Evolutionary conservation across 306 rosid genomes (phyloP).

Genomic region (Cicer cuneatum): DNA sequence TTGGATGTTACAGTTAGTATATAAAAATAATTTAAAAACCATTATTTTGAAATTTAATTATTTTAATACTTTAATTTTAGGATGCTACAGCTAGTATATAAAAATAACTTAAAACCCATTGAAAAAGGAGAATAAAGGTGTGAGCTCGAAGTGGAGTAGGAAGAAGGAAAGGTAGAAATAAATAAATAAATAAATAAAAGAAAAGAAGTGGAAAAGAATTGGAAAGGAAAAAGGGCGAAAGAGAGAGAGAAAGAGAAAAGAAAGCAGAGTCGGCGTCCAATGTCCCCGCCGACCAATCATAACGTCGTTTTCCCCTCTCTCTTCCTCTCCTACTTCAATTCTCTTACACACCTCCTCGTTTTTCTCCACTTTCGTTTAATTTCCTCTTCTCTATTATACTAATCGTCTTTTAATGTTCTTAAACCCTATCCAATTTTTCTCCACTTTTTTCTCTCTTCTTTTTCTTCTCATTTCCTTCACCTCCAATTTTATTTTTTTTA

Average conservation of each 20-base stretch:
- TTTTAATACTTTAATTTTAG: too few relatives aligned
- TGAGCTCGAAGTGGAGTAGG: conserved; percentile 29
- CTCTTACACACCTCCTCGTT: neutral
- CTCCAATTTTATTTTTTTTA: neutral
- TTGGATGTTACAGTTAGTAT: too few relatives aligned
- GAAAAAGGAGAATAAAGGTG: neutral
- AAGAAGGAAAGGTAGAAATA: neutral
- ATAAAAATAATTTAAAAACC: too few relatives aligned
- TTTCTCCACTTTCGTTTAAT: conserved; percentile 20
- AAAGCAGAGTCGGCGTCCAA: conserved; percentile 73
- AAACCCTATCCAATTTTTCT: conserved; percentile 13
- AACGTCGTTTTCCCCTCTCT: conserved; percentile 53
- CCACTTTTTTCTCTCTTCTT: too few relatives aligned
- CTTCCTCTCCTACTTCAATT: conserved; percentile 15
- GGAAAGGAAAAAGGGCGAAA: neutral
- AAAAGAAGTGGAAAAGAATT: conserved; percentile 8
- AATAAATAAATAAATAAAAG: neutral
- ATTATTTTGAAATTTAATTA: too few relatives aligned
- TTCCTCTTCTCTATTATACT: neutral
- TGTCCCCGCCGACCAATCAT: conserved; percentile 82
- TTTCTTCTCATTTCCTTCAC: neutral
- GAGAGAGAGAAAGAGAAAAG: conserved; percentile 41
- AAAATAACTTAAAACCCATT: too few relatives aligned
- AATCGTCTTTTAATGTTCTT: neutral
- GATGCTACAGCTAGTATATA: too few relatives aligned